A percentile compares a stretch with the other conserved stretches of the same genome.
Evolutionary conservation across 2,329 filamentous ascomycete species (phyloP).

Genomic region (Microdochium nivale): DNA sequence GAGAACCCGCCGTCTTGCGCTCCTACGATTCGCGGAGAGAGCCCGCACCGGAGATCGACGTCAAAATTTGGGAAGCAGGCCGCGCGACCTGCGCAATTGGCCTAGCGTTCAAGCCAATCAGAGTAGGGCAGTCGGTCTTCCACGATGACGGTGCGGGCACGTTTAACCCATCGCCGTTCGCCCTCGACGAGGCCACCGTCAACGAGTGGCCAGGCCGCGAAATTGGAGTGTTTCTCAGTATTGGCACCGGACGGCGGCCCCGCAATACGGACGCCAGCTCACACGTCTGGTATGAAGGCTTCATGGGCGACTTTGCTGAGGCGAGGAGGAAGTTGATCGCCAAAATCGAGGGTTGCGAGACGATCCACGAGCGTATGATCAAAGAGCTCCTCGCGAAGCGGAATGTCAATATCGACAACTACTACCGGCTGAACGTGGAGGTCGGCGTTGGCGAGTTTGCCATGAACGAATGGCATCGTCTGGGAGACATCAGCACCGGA

Average conservation of each 20-base stretch:
- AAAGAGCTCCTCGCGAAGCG: conserved; percentile 68
- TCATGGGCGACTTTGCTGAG: conserved; percentile 87
- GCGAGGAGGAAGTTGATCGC: conserved; percentile 74
- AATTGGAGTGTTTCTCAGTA: conserved; percentile 82
- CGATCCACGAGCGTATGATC: conserved; percentile 79
- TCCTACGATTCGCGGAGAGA: conserved; percentile 95
- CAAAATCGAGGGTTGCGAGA: conserved; percentile 94
- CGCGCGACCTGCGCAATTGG: conserved; percentile 88
- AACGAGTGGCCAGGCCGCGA: conserved; percentile 96
- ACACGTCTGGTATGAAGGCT: conserved; percentile 87
- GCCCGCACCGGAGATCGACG: conserved; percentile 82
- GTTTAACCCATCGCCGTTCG: conserved; percentile 81
- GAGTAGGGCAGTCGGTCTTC: conserved; percentile 87
- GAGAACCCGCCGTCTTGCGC: conserved; percentile 65
- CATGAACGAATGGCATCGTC: conserved; percentile 95
- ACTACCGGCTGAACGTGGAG: conserved; percentile 94
- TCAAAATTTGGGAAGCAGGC: conserved; percentile 94
- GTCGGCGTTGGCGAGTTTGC: conserved; percentile 93
- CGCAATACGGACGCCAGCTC: conserved; percentile 57
- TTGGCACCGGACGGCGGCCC: conserved; percentile 85
- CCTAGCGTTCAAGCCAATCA: conserved; percentile 91
- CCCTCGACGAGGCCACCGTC: conserved; percentile 80
- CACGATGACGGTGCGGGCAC: conserved; percentile 87
- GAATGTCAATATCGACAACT: conserved; percentile 78
- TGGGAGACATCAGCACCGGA: conserved; percentile 91